These are phyloP conservation scores for Bauhinia variegata DNA, from an alignment of 306 rosid species.

Conservation along the genomic window DNA sequence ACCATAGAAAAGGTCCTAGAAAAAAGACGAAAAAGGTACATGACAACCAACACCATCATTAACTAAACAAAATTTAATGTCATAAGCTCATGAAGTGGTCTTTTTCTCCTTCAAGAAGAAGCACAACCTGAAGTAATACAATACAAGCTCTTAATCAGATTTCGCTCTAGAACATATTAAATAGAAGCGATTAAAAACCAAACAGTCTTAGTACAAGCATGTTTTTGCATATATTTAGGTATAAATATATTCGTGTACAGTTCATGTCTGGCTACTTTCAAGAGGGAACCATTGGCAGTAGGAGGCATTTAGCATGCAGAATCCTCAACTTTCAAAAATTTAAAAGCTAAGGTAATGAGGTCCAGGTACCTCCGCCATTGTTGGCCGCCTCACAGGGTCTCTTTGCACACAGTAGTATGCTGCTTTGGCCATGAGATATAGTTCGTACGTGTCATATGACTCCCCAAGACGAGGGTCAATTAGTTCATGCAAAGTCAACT, in stretches of 20 bases:
- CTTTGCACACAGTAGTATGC: conserved; percentile 66
- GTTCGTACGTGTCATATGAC: conserved; percentile 57
- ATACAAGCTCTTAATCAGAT: conserved; percentile 3
- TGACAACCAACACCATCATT: neutral
- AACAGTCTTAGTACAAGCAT: neutral
- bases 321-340: neutral
- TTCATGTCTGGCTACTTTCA: too few species aligned
- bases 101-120: conserved; percentile 75
- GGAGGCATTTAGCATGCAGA: too few species aligned
- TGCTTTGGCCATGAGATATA: conserved; percentile 75
- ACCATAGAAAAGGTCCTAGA: conserved; percentile 7
- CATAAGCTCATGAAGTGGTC: conserved; percentile 26
- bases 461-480: conserved; percentile 70
- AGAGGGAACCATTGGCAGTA: too few species aligned
- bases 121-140: conserved; percentile 65
- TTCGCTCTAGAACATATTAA: conserved; percentile 5
- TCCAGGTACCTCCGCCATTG: conserved; percentile 68
- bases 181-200: neutral
- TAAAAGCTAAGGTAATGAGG: neutral
- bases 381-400: conserved; percentile 71
- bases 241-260: too few species aligned
- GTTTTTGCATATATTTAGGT: too few species aligned
- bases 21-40: conserved; percentile 3
- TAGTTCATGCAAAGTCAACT: conserved; percentile 67
- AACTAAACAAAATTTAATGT: conserved; percentile 2